Conservation (phyloP, 257 asterid genomes). For the Coffea eugenioides region DNA sequence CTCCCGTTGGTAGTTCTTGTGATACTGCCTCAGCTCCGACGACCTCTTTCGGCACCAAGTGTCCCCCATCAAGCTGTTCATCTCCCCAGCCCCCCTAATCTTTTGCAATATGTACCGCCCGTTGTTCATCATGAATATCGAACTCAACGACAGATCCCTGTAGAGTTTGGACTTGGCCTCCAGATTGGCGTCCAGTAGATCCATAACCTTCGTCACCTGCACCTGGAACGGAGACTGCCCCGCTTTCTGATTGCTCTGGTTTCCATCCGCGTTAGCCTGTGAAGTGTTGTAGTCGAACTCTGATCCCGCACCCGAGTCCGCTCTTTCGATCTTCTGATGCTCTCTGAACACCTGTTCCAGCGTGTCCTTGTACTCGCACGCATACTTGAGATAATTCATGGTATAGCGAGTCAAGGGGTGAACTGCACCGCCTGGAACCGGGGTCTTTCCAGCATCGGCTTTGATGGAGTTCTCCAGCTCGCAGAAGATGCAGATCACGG, state of each 20-base stretch:
- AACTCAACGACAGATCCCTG: constrained; percentile 57
- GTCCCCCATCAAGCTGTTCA: constrained; percentile 58
- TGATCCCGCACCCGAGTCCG: constrained; percentile 49
- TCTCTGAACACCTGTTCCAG: constrained; percentile 71
- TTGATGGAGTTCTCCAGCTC: constrained; percentile 76
- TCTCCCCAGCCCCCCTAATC: constrained; percentile 49
- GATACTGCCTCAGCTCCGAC: constrained; percentile 68
- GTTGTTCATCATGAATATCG: constrained; percentile 95
- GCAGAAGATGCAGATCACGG: constrained; percentile 50
- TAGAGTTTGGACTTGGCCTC: constrained; percentile 73
- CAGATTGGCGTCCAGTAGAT: constrained; percentile 54
- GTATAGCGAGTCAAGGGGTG: constrained; percentile 79
- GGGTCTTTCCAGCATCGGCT: constrained; percentile 57
- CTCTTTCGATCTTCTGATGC: constrained; percentile 59
- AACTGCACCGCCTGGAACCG: constrained; percentile 82
- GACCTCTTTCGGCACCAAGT: constrained; percentile 73
- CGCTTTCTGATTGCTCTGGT: not conserved
- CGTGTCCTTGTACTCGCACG: constrained; percentile 51
- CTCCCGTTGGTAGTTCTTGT: constrained; percentile 85
- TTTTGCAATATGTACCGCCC: constrained; percentile 83
- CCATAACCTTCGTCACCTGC: constrained; percentile 60
- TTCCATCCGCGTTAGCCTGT: not conserved
- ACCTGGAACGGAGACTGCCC: constrained; percentile 45
- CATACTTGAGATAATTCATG: constrained; percentile 58
- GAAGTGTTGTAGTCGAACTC: constrained; percentile 28